Conservation (phyloP, 352 stramenopile species). For the Pythium coloratum region DNA sequence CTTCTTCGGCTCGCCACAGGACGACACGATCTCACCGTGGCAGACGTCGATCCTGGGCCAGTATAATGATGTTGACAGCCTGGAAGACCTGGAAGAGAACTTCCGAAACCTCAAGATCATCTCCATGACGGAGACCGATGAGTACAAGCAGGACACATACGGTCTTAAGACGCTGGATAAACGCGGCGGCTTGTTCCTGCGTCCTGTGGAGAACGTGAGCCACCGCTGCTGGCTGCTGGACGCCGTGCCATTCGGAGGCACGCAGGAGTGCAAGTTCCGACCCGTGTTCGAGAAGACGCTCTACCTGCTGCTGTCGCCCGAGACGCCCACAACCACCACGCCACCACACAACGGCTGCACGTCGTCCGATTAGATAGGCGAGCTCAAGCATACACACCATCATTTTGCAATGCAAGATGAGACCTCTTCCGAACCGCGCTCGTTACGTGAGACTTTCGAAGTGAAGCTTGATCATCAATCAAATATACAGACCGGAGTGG, state of each 20-base stretch:
- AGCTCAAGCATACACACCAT: too few relatives aligned
- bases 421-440: too few relatives aligned
- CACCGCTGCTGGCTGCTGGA: slow-evolving; percentile 39
- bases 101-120: slow-evolving; percentile 36
- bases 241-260: background rate
- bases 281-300: slow-evolving; percentile 43
- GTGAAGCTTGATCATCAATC: too few relatives aligned
- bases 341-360: too few relatives aligned
- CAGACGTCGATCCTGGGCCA: slow-evolving; percentile 32
- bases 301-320: slow-evolving; percentile 25
- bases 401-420: too few relatives aligned
- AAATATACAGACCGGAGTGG: too few relatives aligned
- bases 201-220: slow-evolving; percentile 28
- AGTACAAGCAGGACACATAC: slow-evolving; percentile 45
- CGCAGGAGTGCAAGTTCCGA: slow-evolving; percentile 33
- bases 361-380: too few relatives aligned
- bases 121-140: slow-evolving; percentile 34
- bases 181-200: slow-evolving; percentile 28
- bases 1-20: slow-evolving; percentile 37
- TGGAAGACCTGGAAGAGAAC: slow-evolving; percentile 31
- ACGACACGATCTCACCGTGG: slow-evolving; percentile 38
- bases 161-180: slow-evolving; percentile 36
- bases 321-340: background rate
- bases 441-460: too few relatives aligned
- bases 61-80: slow-evolving; percentile 33